Evolutionary conservation across 106 monocot genomes (phyloP), one percentile per base, ranked within the genome.

Genomic region (Apostasia ramifera): DNA sequence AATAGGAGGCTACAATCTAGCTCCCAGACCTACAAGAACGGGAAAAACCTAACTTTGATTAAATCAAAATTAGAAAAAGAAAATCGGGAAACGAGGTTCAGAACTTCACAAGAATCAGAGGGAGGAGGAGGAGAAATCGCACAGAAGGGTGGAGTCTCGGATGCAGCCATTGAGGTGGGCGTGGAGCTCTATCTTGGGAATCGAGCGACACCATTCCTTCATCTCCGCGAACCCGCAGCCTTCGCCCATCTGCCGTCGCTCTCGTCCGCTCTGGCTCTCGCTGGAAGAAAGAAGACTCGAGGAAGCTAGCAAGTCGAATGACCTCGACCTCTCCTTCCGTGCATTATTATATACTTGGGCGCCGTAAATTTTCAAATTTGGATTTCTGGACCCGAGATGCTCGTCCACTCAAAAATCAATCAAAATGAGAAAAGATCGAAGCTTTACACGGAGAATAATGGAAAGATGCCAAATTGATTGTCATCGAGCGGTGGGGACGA

Each of bases 111-210:
- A 46, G 46, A 47, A 71, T 40, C 15, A 37, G 48, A 4, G 13
- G 40, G 44, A 55, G 53, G 53, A 43, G 37, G 49, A 57, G 57
- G 53, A 10, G 62, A 55, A 72, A 66, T 58, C 65, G 63, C 51
- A 94, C 95, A 95, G 78, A 47, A 95, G 91, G 8, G 95, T 95
- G 78, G 95, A 86, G 68, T 95, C 82, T 72, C 95, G 75, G 76
- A 95, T 78, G 68, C 89, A 95, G 46, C 95, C 92, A 67, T 95
- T 95, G 77, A 95, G 91, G 72, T 95, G 95, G 46, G 95, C 88
- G 49, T 95, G 95, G 69, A 92, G 95, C 77, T 95, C 95, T 62
- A 95, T 82, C 79, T 95, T 95, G 14, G 95, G 91, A 48, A 84
- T 80, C 51, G 56, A 66, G 8, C 39, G 55, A 79, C 88, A 89